A percentile compares a stretch with the other conserved stretches of the same genome.
Conservation (phyloP, 75 land plant species). For the Adiantum capillusveneris region DNA sequence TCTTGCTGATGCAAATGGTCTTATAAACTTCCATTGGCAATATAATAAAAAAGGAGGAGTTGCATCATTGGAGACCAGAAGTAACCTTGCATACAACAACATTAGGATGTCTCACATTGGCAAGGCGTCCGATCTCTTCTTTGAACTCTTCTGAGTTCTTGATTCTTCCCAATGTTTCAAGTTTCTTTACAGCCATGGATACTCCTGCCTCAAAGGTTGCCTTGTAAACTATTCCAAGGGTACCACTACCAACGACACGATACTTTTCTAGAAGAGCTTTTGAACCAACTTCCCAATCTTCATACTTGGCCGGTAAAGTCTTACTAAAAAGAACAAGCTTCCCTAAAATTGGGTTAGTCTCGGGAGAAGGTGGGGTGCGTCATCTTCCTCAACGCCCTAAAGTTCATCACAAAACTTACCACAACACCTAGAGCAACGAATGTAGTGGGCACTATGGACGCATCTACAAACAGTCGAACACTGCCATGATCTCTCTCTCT, state of each 20-base stretch:
- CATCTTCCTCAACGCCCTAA: constrained; percentile 44
- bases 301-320: constrained; percentile 78
- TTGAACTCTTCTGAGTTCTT: constrained; percentile 88
- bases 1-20: constrained; percentile 33
- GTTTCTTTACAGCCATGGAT: constrained; percentile 89
- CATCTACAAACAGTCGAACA: too few relatives aligned
- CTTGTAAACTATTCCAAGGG: constrained; percentile 78
- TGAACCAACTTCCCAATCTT: constrained; percentile 95
- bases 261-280: constrained; percentile 89
- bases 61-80: constrained; percentile 90
- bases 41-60: constrained; percentile 64
- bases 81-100: constrained; percentile 74
- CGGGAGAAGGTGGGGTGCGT: constrained; percentile 74
- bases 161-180: constrained; percentile 73
- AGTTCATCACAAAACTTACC: constrained; percentile 52
- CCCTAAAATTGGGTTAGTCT: constrained; percentile 63
- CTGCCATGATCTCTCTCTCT: too few relatives aligned
- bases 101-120: constrained; percentile 61
- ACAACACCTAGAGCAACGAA: constrained; percentile 73
- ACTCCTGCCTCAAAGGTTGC: constrained; percentile 81
- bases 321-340: constrained; percentile 95
- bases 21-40: constrained; percentile 46
- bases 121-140: constrained; percentile 69
- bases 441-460: constrained; percentile 80
- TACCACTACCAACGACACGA: constrained; percentile 67